phyloP scores from a whole-genome alignment of 805 yeast genomes.

The Myxozyma sirexii region DNA sequence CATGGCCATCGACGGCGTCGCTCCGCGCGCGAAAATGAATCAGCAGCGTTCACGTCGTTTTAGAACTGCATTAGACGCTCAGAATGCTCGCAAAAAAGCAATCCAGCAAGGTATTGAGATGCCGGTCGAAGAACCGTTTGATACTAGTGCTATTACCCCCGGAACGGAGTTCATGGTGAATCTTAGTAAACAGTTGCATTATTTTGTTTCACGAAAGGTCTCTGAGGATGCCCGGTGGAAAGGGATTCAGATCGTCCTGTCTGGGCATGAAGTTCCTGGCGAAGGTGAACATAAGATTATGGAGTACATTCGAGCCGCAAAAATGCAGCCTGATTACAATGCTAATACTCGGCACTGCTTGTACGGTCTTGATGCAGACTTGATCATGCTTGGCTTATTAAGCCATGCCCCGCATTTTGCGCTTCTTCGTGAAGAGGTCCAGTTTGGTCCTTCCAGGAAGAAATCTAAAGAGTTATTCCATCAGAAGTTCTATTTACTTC shows the following conservation, averaged over 20 bases:
- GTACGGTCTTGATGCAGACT: slow-evolving; percentile 94
- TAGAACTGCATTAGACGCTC: slow-evolving; percentile 91
- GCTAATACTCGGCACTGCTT: slow-evolving; percentile 89
- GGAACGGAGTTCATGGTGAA: slow-evolving; percentile 97
- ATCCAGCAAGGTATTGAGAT: slow-evolving; percentile 68
- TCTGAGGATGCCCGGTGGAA: slow-evolving; percentile 88
- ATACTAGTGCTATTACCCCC: slow-evolving; percentile 91
- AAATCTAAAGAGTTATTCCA: slow-evolving; percentile 58
- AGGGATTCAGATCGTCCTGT: slow-evolving; percentile 68
- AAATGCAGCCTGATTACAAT: slow-evolving; percentile 71
- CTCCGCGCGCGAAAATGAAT: slow-evolving; percentile 98
- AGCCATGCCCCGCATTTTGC: slow-evolving; percentile 97
- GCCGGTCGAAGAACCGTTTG: slow-evolving; percentile 85
- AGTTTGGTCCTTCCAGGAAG: slow-evolving; percentile 59
- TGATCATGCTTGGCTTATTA: slow-evolving; percentile 88
- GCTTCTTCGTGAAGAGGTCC: slow-evolving; percentile 90
- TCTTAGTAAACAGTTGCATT: slow-evolving; percentile 76
- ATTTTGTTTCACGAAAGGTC: slow-evolving; percentile 84
- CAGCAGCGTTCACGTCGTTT: slow-evolving; percentile 97
- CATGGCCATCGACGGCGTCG: slow-evolving; percentile 99
- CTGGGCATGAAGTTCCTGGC: slow-evolving; percentile 97
- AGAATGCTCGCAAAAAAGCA: slow-evolving; percentile 73
- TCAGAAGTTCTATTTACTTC: slow-evolving; percentile 81
- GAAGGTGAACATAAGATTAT: slow-evolving; percentile 98
- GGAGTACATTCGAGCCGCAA: slow-evolving; percentile 82